phyloP scores from a whole-genome alignment of 2,329 filamentous ascomycete species.

The Fusarium sp. region DNA sequence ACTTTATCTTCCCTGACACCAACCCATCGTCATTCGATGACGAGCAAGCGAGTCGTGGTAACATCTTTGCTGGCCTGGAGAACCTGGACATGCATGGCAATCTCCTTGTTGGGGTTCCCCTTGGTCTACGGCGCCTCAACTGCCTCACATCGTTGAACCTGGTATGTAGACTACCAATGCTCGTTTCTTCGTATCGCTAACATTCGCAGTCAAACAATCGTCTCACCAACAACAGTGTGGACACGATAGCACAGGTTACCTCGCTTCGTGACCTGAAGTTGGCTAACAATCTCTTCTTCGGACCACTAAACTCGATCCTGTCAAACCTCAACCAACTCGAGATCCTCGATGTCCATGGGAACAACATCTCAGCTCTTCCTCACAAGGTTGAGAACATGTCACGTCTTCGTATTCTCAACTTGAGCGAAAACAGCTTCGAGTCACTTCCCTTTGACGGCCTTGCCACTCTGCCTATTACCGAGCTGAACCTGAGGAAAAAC shows the following conservation, averaged over 20 bases:
- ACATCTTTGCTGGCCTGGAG: conserved; percentile 85
- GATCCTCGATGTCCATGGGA: conserved; percentile 82
- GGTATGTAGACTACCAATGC: conserved; percentile 56
- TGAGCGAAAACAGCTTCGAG: conserved; percentile 82
- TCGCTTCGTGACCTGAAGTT: conserved; percentile 83
- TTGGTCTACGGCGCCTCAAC: conserved; percentile 78
- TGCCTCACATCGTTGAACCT: conserved; percentile 85
- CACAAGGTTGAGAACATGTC: conserved; percentile 72
- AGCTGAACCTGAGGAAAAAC: conserved; percentile 82
- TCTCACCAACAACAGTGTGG: conserved; percentile 76
- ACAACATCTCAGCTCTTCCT: conserved; percentile 79
- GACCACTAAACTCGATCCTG: conserved; percentile 72
- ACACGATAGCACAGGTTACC: conserved; percentile 77
- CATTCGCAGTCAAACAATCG: conserved; percentile 77
- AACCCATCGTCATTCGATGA: conserved; percentile 66
- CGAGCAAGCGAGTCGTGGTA: conserved; percentile 73
- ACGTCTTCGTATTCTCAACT: conserved; percentile 78
- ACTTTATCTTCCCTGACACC: conserved; percentile 82
- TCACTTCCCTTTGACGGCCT: conserved; percentile 77
- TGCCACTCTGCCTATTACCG: conserved; percentile 74
- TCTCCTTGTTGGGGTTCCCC: conserved; percentile 74
- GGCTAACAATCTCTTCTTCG: conserved; percentile 79
- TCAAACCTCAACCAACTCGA: conserved; percentile 76
- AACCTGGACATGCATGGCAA: conserved; percentile 90
- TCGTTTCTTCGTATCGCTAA: conserved; percentile 29